Percentiles rank a stretch among this genome's conserved stretches.
phyloP scores from a whole-genome alignment of 2,329 filamentous ascomycete species.

The Monilinia fructicola region DNA sequence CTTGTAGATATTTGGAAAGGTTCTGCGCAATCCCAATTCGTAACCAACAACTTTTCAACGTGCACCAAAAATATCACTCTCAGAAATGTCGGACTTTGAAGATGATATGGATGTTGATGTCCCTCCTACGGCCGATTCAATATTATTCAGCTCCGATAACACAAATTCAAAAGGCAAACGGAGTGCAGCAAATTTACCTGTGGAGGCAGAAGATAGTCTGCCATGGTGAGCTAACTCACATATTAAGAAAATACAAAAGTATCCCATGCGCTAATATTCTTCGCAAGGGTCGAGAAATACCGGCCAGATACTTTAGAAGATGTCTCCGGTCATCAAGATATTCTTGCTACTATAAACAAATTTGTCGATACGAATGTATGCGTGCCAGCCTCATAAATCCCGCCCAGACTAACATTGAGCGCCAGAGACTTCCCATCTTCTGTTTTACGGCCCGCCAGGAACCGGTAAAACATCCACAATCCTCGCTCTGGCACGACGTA shows the following conservation, averaged over 20 bases:
- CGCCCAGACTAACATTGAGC: slow-evolving; percentile 1
- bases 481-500: slow-evolving; percentile 84
- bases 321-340: slow-evolving; percentile 95
- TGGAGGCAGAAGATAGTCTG: slow-evolving; percentile 89
- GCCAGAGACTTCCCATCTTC: slow-evolving; percentile 78
- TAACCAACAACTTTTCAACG: background rate
- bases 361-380: slow-evolving; percentile 86
- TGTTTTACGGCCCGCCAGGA: slow-evolving; percentile 93
- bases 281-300: slow-evolving; percentile 88
- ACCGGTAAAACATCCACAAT: slow-evolving; percentile 98
- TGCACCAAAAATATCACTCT: background rate
- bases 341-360: slow-evolving; percentile 95
- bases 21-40: background rate
- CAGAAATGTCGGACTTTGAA: slow-evolving; percentile 53
- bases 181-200: slow-evolving; percentile 85
- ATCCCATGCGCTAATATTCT: slow-evolving; percentile 30
- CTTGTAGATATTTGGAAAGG: background rate
- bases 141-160: slow-evolving; percentile 73
- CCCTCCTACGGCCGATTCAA: slow-evolving; percentile 49
- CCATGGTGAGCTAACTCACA: slow-evolving; percentile 66
- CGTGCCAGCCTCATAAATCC: slow-evolving; percentile 8
- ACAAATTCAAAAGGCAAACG: slow-evolving; percentile 82
- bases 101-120: slow-evolving; percentile 71
- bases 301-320: slow-evolving; percentile 84
- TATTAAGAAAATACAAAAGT: background rate